A percentile compares a stretch with the other conserved stretches of the same genome.
Evolutionary conservation across 148 eudicot genomes (phyloP).

Genomic region (Chenopodium quinoa): DNA sequence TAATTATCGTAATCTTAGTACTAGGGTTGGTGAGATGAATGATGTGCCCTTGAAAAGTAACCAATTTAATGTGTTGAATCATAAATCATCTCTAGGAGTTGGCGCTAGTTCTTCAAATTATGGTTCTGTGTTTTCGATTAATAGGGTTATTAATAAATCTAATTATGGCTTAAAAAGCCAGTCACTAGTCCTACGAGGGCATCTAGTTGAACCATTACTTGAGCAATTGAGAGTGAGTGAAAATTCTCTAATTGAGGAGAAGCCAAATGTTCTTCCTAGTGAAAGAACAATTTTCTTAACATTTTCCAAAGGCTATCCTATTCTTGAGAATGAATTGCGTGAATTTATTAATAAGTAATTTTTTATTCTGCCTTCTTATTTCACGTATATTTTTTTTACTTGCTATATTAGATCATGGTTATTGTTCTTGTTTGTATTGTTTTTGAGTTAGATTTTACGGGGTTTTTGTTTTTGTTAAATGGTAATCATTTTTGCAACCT

Average conservation of each 20-base stretch:
- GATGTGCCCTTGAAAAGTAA: constrained; percentile 1
- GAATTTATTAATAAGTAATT: constrained; percentile 28
- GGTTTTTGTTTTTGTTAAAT: no score
- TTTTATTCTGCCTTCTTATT: no score
- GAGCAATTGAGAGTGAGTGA: not conserved
- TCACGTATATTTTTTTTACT: no score
- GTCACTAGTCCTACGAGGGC: constrained; percentile 4
- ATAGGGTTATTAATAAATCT: not conserved
- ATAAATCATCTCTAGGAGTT: not conserved
- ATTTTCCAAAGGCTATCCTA: constrained; percentile 41
- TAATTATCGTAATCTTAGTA: not conserved
- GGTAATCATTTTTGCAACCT: no score
- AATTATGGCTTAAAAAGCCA: not conserved
- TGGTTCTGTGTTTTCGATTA: not conserved
- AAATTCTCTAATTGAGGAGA: not conserved
- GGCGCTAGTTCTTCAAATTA: constrained; percentile 5
- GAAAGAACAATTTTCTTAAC: constrained; percentile 42
- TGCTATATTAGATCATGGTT: no score
- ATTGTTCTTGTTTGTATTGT: no score
- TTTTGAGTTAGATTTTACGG: no score
- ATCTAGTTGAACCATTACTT: not conserved
- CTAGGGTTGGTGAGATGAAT: constrained; percentile 13
- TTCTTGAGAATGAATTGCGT: constrained; percentile 21
- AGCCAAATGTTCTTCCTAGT: not conserved
- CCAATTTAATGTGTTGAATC: not conserved